These are phyloP conservation scores for Botrytis byssoidea DNA, from an alignment of 2,329 filamentous ascomycete species.

Conservation along the genomic window DNA sequence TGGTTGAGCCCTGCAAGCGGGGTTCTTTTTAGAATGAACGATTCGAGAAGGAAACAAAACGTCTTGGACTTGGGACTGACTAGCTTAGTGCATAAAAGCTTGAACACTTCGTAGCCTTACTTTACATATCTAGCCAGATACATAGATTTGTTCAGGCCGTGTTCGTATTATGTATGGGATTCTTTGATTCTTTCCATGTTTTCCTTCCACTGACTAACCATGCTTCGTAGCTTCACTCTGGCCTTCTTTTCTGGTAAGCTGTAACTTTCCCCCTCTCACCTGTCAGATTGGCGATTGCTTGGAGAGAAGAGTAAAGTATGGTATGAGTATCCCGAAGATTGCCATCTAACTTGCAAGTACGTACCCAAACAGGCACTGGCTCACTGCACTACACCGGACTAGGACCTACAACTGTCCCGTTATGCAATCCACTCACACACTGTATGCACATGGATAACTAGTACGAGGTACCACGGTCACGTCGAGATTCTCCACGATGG, in stretches of 20 bases:
- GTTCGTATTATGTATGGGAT: neutral
- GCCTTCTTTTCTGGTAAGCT: neutral
- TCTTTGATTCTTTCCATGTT: neutral
- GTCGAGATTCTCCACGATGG: neutral
- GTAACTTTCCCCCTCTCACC: neutral
- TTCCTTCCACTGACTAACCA: neutral
- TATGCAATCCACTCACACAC: neutral
- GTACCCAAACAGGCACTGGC: neutral
- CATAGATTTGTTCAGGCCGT: neutral
- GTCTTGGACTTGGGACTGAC: neutral
- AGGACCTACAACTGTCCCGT: neutral
- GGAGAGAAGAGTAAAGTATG: neutral
- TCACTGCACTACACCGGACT: neutral
- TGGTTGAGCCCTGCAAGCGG: slow-evolving; percentile 5
- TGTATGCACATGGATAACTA: slow-evolving; percentile 7
- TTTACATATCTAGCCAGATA: no score
- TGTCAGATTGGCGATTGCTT: slow-evolving; percentile 16
- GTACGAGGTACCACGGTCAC: neutral
- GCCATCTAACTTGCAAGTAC: neutral
- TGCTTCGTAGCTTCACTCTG: neutral
- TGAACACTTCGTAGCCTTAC: neutral
- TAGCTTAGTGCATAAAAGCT: neutral
- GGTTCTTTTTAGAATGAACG: neutral
- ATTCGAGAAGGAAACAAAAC: neutral
- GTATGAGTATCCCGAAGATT: neutral